These are phyloP conservation scores for Tylopilus balloui DNA, from an alignment of 768 basidiomycete species.

Conservation along the genomic window DNA sequence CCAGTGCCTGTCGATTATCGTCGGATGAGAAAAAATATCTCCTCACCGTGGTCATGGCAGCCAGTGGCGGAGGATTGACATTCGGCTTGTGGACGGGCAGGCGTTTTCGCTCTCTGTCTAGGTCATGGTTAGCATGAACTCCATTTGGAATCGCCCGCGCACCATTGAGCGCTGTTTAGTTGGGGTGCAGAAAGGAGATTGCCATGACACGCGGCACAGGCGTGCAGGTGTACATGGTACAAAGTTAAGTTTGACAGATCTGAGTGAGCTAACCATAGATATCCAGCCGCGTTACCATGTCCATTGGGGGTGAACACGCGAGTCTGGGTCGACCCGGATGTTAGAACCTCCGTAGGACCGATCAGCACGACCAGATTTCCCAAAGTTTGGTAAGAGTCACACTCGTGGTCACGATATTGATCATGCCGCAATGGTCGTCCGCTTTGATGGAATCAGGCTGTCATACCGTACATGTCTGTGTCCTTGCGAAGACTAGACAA, in stretches of 20 bases:
- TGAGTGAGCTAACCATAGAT: slow-evolving; percentile 6
- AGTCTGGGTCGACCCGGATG: slow-evolving; percentile 10
- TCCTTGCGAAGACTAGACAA: neutral
- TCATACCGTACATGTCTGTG: neutral
- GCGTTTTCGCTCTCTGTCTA: neutral
- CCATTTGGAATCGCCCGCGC: neutral
- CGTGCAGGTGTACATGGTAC: slow-evolving; percentile 1
- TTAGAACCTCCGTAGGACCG: neutral
- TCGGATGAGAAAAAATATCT: neutral
- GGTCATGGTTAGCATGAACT: neutral
- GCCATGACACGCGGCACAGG: neutral
- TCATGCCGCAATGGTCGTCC: neutral
- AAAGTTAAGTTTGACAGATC: slow-evolving; percentile 24
- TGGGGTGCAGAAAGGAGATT: neutral
- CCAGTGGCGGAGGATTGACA: neutral
- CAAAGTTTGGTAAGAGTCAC: neutral
- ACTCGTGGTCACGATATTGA: slow-evolving; percentile 1
- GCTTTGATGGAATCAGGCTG: slow-evolving; percentile 6
- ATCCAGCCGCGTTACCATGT: slow-evolving; percentile 5
- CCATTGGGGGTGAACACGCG: neutral
- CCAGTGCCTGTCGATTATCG: neutral
- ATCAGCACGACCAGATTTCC: neutral
- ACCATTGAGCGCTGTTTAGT: neutral
- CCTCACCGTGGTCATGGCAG: neutral
- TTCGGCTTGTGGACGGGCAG: neutral